phyloP scores from a whole-genome alignment of 2,329 filamentous ascomycete genomes.

The Fusarium sp. region DNA sequence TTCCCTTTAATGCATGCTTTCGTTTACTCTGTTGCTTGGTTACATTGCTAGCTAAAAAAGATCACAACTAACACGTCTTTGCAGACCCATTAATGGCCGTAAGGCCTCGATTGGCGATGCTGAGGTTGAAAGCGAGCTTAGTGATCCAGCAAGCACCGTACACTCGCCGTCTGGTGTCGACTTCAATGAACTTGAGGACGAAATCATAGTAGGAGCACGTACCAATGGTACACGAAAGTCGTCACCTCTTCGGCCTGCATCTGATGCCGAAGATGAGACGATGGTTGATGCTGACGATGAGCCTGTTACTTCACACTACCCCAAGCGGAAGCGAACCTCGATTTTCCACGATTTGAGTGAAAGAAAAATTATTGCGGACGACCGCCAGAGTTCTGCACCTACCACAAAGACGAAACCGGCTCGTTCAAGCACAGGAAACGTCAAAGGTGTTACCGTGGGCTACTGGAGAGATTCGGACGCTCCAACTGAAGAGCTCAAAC shows the following conservation, averaged over 20 bases:
- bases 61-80: constrained; percentile 41
- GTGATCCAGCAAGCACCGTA: constrained; percentile 53
- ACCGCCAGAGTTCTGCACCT: constrained; percentile 41
- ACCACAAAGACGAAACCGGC: constrained; percentile 46
- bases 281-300: constrained; percentile 59
- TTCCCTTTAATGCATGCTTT: not conserved
- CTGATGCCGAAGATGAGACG: constrained; percentile 56
- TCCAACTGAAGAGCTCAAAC: constrained; percentile 62
- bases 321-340: constrained; percentile 68
- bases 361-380: constrained; percentile 56
- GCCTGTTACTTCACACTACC: constrained; percentile 56
- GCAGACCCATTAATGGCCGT: constrained; percentile 48
- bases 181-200: constrained; percentile 60
- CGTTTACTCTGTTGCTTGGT: not conserved
- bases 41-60: not conserved
- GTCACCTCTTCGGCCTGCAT: constrained; percentile 51
- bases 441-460: constrained; percentile 65
- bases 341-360: constrained; percentile 63
- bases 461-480: constrained; percentile 71
- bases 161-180: constrained; percentile 54
- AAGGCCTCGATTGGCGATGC: constrained; percentile 53
- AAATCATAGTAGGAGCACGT: constrained; percentile 64
- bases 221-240: constrained; percentile 54
- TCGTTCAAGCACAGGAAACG: constrained; percentile 48
- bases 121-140: constrained; percentile 59